These are phyloP conservation scores for Scheffersomyces cryptocercus DNA, from an alignment of 1,139 yeast genomes.

Conservation along the genomic window DNA sequence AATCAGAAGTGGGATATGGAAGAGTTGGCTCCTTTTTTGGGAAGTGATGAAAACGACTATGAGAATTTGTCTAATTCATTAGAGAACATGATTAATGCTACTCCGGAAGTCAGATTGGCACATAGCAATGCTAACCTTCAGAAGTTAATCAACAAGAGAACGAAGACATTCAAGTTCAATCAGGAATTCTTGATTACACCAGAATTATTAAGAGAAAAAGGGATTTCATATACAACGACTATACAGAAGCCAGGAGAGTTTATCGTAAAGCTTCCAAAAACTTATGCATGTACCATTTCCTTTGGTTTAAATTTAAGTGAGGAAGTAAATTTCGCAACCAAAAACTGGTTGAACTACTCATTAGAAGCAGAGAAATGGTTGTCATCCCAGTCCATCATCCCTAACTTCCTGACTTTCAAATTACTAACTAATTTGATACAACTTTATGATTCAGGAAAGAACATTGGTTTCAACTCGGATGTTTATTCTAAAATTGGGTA, in stretches of 20 bases:
- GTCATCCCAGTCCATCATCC: slow-evolving; percentile 47
- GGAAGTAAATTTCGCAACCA: slow-evolving; percentile 56
- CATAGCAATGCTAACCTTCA: slow-evolving; percentile 29
- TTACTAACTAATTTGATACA: slow-evolving; percentile 50
- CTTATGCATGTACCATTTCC: slow-evolving; percentile 51
- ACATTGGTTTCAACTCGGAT: slow-evolving; percentile 28
- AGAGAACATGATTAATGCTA: slow-evolving; percentile 31
- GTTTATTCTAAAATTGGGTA: slow-evolving; percentile 31
- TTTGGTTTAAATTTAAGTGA: slow-evolving; percentile 59
- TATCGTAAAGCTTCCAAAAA: slow-evolving; percentile 56
- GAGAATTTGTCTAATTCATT: slow-evolving; percentile 30
- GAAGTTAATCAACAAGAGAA: slow-evolving; percentile 19
- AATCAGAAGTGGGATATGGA: slow-evolving; percentile 22
- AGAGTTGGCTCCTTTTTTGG: slow-evolving; percentile 17
- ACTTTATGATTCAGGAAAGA: slow-evolving; percentile 34
- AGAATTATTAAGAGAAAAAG: slow-evolving; percentile 40
- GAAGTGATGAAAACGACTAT: slow-evolving; percentile 19
- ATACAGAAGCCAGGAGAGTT: slow-evolving; percentile 63
- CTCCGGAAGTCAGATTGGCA: slow-evolving; percentile 22
- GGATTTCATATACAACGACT: slow-evolving; percentile 47
- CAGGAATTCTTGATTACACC: slow-evolving; percentile 53
- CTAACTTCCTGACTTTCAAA: slow-evolving; percentile 51
- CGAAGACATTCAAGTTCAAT: slow-evolving; percentile 19
- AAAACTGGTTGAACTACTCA: slow-evolving; percentile 57
- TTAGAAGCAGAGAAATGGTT: slow-evolving; percentile 55